phyloP scores from a whole-genome alignment of 116 monocot species.

The Phalaenopsis hybrid region DNA sequence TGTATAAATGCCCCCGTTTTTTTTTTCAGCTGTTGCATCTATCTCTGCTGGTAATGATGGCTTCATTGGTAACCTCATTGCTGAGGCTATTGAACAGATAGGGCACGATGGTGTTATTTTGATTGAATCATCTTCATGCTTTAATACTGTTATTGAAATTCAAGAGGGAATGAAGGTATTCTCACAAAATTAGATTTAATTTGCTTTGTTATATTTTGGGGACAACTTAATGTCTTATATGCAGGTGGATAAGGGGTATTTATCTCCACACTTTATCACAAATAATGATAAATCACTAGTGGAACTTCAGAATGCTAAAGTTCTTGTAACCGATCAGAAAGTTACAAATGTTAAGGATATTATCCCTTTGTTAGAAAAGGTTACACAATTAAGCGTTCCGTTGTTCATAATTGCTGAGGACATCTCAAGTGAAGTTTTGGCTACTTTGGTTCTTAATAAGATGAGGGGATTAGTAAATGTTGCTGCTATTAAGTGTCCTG shows the following conservation, averaged over 20 bases:
- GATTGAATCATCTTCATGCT: slow-evolving; percentile 84
- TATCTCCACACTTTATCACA: slow-evolving; percentile 90
- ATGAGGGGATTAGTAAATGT: slow-evolving; percentile 76
- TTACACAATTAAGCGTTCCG: slow-evolving; percentile 73
- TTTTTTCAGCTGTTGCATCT: slow-evolving; percentile 78
- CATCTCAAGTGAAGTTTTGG: slow-evolving; percentile 65
- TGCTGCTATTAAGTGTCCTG: slow-evolving; percentile 85
- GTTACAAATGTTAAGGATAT: slow-evolving; percentile 59
- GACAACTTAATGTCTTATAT: slow-evolving; percentile 5
- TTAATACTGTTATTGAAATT: slow-evolving; percentile 77
- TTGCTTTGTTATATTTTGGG: neutral
- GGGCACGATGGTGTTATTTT: slow-evolving; percentile 86
- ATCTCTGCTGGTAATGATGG: slow-evolving; percentile 91
- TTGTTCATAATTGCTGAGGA: slow-evolving; percentile 91
- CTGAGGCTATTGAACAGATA: slow-evolving; percentile 73
- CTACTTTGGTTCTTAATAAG: slow-evolving; percentile 79
- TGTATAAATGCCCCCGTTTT: too few species aligned
- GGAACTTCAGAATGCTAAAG: slow-evolving; percentile 84
- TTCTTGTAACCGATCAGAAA: slow-evolving; percentile 89
- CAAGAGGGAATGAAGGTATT: slow-evolving; percentile 96
- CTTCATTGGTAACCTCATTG: slow-evolving; percentile 79
- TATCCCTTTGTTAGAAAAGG: slow-evolving; percentile 80
- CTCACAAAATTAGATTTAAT: neutral
- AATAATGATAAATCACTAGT: slow-evolving; percentile 77
- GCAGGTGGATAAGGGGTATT: slow-evolving; percentile 88